Conservation (phyloP, 208 protist genomes). For the Leishmania tropica region DNA sequence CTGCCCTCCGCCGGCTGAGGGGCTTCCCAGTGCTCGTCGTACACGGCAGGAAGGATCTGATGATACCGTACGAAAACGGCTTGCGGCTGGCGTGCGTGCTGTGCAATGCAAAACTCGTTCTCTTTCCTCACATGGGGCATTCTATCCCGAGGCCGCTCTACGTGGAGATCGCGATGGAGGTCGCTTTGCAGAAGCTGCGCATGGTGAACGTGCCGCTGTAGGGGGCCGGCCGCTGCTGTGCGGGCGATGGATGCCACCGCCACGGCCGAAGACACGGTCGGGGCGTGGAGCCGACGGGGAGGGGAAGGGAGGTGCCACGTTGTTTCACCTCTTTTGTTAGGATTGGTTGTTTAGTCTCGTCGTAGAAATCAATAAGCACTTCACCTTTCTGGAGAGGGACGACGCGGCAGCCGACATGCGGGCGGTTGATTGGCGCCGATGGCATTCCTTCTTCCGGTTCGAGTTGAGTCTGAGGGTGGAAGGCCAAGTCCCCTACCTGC, state of each 20-base stretch:
- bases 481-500: background rate
- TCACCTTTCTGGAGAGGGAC: background rate
- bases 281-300: background rate
- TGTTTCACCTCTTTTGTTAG: background rate
- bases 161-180: slow-evolving; percentile 34
- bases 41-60: slow-evolving; percentile 58
- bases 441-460: background rate
- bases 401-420: background rate
- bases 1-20: slow-evolving; percentile 33
- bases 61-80: slow-evolving; percentile 67
- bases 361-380: background rate
- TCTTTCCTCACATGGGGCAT: slow-evolving; percentile 63
- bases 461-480: background rate
- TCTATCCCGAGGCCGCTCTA: slow-evolving; percentile 39
- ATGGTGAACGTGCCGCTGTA: background rate
- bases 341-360: no score
- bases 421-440: background rate
- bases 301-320: background rate
- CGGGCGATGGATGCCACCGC: background rate
- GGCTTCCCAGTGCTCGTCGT: slow-evolving; percentile 36
- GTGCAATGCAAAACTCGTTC: slow-evolving; percentile 37
- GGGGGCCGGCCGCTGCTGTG: background rate
- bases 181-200: slow-evolving; percentile 22
- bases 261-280: background rate
- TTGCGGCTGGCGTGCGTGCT: slow-evolving; percentile 49